These are phyloP conservation scores for Laburnicola sp. DNA, from an alignment of 2,329 filamentous ascomycete genomes.

Conservation along the genomic window DNA sequence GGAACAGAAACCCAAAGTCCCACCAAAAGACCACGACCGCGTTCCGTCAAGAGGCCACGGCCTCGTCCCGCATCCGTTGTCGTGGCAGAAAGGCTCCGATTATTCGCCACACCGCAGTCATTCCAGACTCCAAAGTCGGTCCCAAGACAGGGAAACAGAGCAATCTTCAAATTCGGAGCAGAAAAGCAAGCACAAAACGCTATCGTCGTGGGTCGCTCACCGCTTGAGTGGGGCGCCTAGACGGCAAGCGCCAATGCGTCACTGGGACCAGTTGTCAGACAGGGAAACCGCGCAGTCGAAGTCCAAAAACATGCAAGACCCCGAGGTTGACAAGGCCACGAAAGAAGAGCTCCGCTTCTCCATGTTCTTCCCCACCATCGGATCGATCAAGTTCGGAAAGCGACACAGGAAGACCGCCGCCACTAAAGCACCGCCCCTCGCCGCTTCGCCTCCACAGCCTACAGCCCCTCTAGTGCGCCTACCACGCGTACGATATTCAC, in stretches of 20 bases:
- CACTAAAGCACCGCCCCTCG: background rate
- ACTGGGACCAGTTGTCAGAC: background rate
- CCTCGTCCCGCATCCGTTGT: slow-evolving; percentile 21
- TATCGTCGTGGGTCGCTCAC: slow-evolving; percentile 21
- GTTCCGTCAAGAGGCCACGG: slow-evolving; percentile 13
- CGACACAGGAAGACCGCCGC: slow-evolving; percentile 3
- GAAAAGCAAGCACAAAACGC: slow-evolving; percentile 15
- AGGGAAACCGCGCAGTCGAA: background rate
- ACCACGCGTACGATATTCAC: slow-evolving; percentile 26
- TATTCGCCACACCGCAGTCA: slow-evolving; percentile 2
- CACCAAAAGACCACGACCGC: slow-evolving; percentile 11
- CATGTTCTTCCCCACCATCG: slow-evolving; percentile 13
- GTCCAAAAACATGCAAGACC: slow-evolving; percentile 4
- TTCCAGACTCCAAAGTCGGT: background rate
- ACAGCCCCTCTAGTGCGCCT: slow-evolving; percentile 25
- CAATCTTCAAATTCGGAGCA: background rate
- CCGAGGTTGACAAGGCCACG: background rate
- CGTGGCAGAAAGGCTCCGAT: slow-evolving; percentile 21
- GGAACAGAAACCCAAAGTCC: background rate
- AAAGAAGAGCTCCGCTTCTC: slow-evolving; percentile 17
- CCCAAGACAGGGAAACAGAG: background rate
- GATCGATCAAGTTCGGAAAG: slow-evolving; percentile 2
- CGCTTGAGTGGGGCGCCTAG: slow-evolving; percentile 11
- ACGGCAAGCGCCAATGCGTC: background rate
- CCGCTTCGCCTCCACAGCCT: slow-evolving; percentile 11